Evolutionary conservation across 352 stramenopile species (phyloP), one percentile per base, ranked within the genome.

Genomic region (Phytopythium ostracodes): DNA sequence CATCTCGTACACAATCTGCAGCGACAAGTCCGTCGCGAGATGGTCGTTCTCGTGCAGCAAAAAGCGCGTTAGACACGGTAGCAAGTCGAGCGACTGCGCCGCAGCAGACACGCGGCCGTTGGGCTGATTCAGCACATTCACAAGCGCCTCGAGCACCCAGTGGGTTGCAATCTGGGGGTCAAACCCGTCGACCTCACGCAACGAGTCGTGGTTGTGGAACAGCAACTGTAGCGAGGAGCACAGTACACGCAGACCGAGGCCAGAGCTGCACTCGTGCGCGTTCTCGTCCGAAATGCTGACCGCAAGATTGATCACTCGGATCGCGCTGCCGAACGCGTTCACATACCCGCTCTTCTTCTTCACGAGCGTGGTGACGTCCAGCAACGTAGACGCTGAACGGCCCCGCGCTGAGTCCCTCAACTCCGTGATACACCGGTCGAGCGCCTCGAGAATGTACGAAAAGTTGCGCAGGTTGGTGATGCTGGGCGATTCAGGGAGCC

Each of bases 1-100:
- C 87, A 95, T 95, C 60, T 90, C 81, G 52, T 85, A 84, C 33
- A 95, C 76, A 36, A 94, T 87, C 67, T 92, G 82, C 6, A 95
- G 76, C 18, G 87, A 89, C 54, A 93, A 68, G 36, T 89, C 78
- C 3, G 83, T 94, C 4, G 85, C 81, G 25, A 92, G 57, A 2
- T 70, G 75, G 50, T 93, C 86, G 22, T 84, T 63, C 62, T 87
- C 74, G 62, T 89, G 74, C n/a, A 70, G 75, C 49, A 95, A 69
- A 46, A 87, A 95, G 11, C 76, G 76, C 14, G 83, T 92, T 55
- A 95, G 67, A 59, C 81, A 95, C 3, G 87, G 87, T 29, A 95
- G 64, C 33, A 95, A 67, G 51, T 93, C 84, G 35, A 95, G 79
- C 17, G 87, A 93, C 66, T 94, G 85, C 1, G 83, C 81, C 46